Base-by-base conservation (phyloP, 345 rosid species). In the Cochlearia excelsa region DNA sequence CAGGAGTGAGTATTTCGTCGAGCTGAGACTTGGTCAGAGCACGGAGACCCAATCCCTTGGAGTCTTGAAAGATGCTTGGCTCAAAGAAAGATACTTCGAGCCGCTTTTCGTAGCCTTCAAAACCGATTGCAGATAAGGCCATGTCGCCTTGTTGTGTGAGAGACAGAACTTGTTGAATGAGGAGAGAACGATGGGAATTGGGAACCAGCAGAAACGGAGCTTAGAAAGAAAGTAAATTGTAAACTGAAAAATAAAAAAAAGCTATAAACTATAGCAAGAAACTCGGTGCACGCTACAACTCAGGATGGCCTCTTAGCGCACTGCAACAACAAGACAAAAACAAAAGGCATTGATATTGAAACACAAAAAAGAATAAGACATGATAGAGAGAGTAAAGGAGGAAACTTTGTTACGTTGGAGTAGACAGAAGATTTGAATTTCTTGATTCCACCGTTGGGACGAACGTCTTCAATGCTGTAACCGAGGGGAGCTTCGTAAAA, bases 401-500 rank as follows among this genome's bases (percentile, higher is more conserved):
- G 4, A 33, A 33, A 2, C 35, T 33, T 33, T 33, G 35, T 61
- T 3, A 86, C 95, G 80, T 87, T 87, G 27, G 91, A 87, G 83
- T 87, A 87, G 9, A 85, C 95, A 84, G 95, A 96, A 58, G 99
- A 89, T 83, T 91, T 74, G 91, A 89, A 93, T 72, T 93, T 93
- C 95, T 85, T 89, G 86, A 93, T 93, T 76, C 97, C 99, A 75
- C 99, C 97, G 81, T 83, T 75, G 0, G 99, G 99, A 30, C 97
- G 82, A 64, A 93, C 72, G 86, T 93, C 95, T 86, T 93, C 97
- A 72, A 93, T 89, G 94, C 95, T 80, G 83, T 93, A 93, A 70
- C 93, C 99, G 16, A 93, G 84, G 66, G 99, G 99, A 71, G 99
- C 95, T 82, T 93, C 99, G 75, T 89, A 91, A 72, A 72, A 76